These are phyloP conservation scores for Peronospora tabacina DNA, from an alignment of 352 stramenopile species.

Conservation along the genomic window DNA sequence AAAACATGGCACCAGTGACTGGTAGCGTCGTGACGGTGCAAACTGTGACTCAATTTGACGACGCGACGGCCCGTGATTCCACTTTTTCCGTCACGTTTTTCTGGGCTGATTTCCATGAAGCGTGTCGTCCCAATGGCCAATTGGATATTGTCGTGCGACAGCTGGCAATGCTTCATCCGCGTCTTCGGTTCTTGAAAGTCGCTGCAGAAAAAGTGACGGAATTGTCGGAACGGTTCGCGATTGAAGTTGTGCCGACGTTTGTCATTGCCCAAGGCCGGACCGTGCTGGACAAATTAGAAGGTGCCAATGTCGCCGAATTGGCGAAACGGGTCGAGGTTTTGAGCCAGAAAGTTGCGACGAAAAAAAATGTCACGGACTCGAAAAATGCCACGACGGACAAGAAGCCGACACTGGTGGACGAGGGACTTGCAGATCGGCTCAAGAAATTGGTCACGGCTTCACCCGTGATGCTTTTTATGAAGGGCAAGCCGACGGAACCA, in stretches of 20 bases:
- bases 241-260: conserved; percentile 93
- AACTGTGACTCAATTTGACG: conserved; percentile 66
- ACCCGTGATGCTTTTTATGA: conserved; percentile 98
- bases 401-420: conserved; percentile 36
- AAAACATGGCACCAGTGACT: conserved; percentile 33
- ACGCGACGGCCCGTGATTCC: conserved; percentile 62
- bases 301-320: conserved; percentile 75
- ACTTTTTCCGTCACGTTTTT: conserved; percentile 80
- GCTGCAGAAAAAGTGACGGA: conserved; percentile 78
- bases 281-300: conserved; percentile 79
- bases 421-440: conserved; percentile 64
- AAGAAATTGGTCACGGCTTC: conserved; percentile 80
- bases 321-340: conserved; percentile 79
- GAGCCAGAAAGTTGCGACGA: conserved; percentile 77
- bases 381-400: conserved; percentile 12
- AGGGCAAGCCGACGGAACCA: conserved; percentile 91
- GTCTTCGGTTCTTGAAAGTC: conserved; percentile 82
- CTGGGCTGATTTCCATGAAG: conserved; percentile 80
- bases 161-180: conserved; percentile 71
- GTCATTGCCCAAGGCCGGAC: conserved; percentile 73
- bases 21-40: conserved; percentile 64
- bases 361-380: conserved; percentile 20
- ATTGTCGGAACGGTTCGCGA: conserved; percentile 81
- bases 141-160: conserved; percentile 81
- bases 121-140: conserved; percentile 73